Evolutionary conservation across 345 rosid genomes (phyloP).

Genomic region (Eucalyptus marginata): DNA sequence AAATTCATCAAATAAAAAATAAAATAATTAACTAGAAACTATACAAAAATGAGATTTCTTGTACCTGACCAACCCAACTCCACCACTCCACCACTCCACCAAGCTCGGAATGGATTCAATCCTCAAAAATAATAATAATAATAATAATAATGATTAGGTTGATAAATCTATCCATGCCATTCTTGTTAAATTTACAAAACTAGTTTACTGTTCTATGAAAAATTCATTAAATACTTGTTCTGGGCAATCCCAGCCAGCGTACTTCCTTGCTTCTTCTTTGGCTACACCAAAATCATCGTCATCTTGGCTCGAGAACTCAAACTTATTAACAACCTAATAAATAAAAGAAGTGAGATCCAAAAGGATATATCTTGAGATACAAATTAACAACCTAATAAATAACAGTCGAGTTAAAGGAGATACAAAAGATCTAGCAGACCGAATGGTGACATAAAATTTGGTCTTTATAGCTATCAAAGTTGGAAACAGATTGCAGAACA

Average conservation of each 20-base stretch:
- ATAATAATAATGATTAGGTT: too few species aligned
- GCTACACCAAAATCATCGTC: constrained; percentile 79
- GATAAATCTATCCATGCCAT: too few species aligned
- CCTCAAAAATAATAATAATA: too few species aligned
- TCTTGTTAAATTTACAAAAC: too few species aligned
- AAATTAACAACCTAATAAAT: too few species aligned
- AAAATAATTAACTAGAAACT: too few species aligned
- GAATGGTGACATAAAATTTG: background rate
- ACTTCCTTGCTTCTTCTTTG: constrained; percentile 68
- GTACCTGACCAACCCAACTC: too few species aligned
- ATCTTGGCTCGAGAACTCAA: constrained; percentile 24
- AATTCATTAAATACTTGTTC: constrained; percentile 27
- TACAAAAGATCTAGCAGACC: background rate
- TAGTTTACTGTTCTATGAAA: too few species aligned
- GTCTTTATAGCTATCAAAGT: background rate
- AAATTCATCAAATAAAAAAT: too few species aligned
- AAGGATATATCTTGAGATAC: background rate
- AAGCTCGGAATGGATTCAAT: too few species aligned
- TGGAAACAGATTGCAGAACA: background rate
- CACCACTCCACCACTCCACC: too few species aligned
- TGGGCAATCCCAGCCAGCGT: constrained; percentile 81
- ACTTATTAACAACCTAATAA: constrained; percentile 55
- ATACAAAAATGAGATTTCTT: too few species aligned
- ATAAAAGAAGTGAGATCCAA: background rate
- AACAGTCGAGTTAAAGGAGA: background rate